A percentile compares a stretch with the other conserved stretches of the same genome.
These are phyloP conservation scores for Neocallimastix lanati DNA, from an alignment of 192 early-diverging fungal species.

Conservation along the genomic window DNA sequence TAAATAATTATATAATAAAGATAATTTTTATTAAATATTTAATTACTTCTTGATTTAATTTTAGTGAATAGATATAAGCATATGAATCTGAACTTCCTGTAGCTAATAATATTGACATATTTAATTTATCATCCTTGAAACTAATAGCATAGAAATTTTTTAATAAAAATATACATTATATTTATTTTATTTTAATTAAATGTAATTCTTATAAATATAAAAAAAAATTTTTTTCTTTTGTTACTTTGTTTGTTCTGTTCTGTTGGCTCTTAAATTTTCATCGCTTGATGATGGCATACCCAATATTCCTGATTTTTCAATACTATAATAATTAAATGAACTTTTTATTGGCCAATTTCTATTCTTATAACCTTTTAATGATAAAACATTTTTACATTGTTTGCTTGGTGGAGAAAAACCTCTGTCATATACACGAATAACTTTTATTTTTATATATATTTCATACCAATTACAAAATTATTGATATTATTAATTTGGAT, in stretches of 20 bases:
- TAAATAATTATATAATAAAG: too few relatives aligned
- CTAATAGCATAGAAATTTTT: background rate
- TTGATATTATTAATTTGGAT: too few relatives aligned
- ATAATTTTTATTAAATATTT: too few relatives aligned
- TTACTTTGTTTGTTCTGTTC: background rate
- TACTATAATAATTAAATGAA: constrained; percentile 39
- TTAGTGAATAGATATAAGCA: background rate
- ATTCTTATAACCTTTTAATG: constrained; percentile 79
- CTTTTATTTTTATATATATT: too few relatives aligned
- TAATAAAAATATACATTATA: too few relatives aligned
- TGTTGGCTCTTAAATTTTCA: background rate
- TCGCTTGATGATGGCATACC: background rate
- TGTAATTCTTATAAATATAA: too few relatives aligned
- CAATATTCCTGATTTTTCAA: background rate
- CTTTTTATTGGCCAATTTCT: constrained; percentile 91
- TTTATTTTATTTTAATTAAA: too few relatives aligned
- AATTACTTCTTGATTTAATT: background rate
- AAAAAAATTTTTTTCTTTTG: too few relatives aligned
- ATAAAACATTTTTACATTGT: constrained; percentile 46
- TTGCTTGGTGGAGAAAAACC: constrained; percentile 60
- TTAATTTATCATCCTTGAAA: background rate
- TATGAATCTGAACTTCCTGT: background rate
- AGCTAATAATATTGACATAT: background rate
- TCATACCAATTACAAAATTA: too few relatives aligned
- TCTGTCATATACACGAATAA: constrained; percentile 79